phyloP scores from a whole-genome alignment of 2,329 filamentous ascomycete species.

The Colletotrichum sp. region DNA sequence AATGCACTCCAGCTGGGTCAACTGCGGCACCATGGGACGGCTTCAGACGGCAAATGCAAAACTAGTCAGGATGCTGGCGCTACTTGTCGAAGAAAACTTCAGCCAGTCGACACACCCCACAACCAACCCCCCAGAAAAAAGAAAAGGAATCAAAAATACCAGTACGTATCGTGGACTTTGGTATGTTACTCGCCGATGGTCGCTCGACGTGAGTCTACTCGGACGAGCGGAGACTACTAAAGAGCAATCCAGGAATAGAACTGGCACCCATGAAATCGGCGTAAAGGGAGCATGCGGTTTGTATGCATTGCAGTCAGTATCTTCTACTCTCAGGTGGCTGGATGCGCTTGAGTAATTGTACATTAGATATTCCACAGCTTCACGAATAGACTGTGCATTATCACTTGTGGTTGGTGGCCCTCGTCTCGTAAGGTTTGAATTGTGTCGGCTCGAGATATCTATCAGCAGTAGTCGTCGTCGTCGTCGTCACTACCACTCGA shows the following conservation, averaged over 20 bases:
- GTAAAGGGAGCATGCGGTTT: neutral
- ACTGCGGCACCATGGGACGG: neutral
- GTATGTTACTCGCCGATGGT: neutral
- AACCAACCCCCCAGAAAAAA: neutral
- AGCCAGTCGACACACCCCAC: neutral
- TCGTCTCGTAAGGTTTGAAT: neutral
- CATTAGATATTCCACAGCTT: neutral
- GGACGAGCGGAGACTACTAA: slow-evolving; percentile 15
- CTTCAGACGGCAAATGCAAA: neutral
- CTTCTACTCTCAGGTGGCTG: neutral
- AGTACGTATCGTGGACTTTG: slow-evolving; percentile 13
- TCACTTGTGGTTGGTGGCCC: neutral
- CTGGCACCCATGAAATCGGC: neutral
- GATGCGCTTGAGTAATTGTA: neutral
- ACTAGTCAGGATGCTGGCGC: neutral
- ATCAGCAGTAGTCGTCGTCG: slow-evolving; percentile 40
- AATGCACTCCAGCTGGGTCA: neutral
- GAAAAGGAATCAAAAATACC: neutral
- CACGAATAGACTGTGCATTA: neutral
- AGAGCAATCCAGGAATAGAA: slow-evolving; percentile 13
- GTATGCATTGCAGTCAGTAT: neutral
- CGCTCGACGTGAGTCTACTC: neutral
- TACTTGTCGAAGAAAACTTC: neutral
- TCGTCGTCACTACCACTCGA: slow-evolving; percentile 76
- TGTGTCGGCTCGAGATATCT: neutral